Base-by-base conservation (phyloP, 1,284 basidiomycete species). In the Gymnopus androsaceus region DNA sequence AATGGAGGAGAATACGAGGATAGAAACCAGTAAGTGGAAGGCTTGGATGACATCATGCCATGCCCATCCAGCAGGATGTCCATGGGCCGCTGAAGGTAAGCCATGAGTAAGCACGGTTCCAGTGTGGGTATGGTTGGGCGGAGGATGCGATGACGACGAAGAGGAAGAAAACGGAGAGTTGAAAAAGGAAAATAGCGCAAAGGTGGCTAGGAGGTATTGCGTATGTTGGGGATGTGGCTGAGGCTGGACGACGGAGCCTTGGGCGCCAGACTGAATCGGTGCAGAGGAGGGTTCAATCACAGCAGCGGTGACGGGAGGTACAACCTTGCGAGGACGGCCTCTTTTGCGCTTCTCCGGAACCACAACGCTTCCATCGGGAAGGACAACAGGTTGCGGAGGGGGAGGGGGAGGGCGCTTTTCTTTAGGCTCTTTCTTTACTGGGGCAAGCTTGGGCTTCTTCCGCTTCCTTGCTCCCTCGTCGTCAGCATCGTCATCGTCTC, bases 271-370 rank as follows among this genome's bases (percentile, higher is more conserved):
- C 4, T 44, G 55, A 8, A 63, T 47, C 3, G 62, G 40, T 19
- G 44, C 51, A 38, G 59, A 53, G 14, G 59, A 37, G 17, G 55
- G 40, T 61, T 58, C 52, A 55, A 55, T 47, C 14, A 51, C 31
- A 25, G 51, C 33, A 31, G 58, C 34, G 36, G 53, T 17, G 6
- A 54, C 49, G 25, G 53, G 47, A 4, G 58, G 54, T 23, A 48
- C 44, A 46, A 76, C 70, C 69, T 86, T 86, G 59, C 83, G 75
- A 34, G 90, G 89, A 27, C 90, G 73, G 4, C 89, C 89, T n/a
- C 90, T 78, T 73, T 92, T 92, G 61, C 90, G 78, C 73, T 91
- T 92, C 73, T 89, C 88, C 0, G 83, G 81, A 1, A 79, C 73
- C 4, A 65, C 64, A 17, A 57, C 55, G 19, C 59, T 55, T 23